Conservation (phyloP, 2,329 filamentous ascomycete species). For the Knoxdaviesia capensis region DNA sequence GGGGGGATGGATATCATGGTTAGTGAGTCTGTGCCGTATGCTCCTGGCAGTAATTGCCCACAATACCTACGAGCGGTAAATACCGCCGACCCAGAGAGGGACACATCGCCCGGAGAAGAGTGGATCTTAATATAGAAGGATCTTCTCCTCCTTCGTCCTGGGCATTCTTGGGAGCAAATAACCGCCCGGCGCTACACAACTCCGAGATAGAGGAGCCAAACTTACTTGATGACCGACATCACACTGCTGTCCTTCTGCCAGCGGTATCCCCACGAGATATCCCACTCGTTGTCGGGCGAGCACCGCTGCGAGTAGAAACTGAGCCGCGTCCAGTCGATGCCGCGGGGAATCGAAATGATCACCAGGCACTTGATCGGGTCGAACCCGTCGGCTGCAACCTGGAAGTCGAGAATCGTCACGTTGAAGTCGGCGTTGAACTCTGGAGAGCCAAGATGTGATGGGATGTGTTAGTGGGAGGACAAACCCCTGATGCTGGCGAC, state of each 20-base stretch:
- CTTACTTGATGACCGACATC: constrained; percentile 13
- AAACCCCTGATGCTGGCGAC: no score
- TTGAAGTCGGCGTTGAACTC: constrained; percentile 3
- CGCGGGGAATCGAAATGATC: constrained; percentile 1
- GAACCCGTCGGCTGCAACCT: not conserved
- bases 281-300: constrained; percentile 8
- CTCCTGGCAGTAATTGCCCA: no score
- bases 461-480: no score
- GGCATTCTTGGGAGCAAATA: no score
- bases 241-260: constrained; percentile 10
- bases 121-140: not conserved
- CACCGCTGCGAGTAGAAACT: constrained; percentile 10
- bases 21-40: no score
- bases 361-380: constrained; percentile 6
- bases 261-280: constrained; percentile 14
- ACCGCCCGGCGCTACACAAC: no score
- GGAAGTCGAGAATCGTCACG: constrained; percentile 2
- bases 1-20: no score
- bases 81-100: no score
- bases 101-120: not conserved
- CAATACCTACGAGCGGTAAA: no score
- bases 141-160: not conserved
- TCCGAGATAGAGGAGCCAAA: constrained; percentile 2
- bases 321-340: constrained; percentile 5
- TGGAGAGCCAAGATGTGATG: no score